A percentile compares a stretch with the other conserved stretches of the same genome.
These are phyloP conservation scores for Cryptosporidium felis DNA, from an alignment of 169 alveolate species.

Conservation along the genomic window DNA sequence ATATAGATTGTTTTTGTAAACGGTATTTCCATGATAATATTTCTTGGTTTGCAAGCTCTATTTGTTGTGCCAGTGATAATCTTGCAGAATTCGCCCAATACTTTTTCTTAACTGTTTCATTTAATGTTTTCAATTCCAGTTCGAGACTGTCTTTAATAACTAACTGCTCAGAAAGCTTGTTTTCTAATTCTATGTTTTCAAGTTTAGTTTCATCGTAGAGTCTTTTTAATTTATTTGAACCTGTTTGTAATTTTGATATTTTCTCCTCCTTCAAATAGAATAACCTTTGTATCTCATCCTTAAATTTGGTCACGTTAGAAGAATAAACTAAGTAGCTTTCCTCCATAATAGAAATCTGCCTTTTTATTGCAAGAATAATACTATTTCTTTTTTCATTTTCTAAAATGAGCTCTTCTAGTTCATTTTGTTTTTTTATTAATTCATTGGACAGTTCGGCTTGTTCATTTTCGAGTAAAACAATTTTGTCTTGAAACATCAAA, in stretches of 20 bases:
- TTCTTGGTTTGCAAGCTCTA: conserved; percentile 68
- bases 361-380: not conserved
- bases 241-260: conserved; percentile 19
- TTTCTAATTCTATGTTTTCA: not conserved
- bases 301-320: not conserved
- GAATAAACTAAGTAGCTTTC: not conserved
- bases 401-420: not conserved
- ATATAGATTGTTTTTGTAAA: conserved; percentile 10
- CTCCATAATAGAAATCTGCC: not conserved
- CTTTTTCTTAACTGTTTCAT: conserved; percentile 37
- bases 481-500: conserved; percentile 9
- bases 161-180: not conserved
- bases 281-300: not conserved
- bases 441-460: conserved; percentile 11
- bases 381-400: not conserved
- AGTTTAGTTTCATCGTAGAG: not conserved
- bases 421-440: not conserved
- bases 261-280: not conserved
- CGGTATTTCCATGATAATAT: conserved; percentile 56
- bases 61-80: conserved; percentile 54
- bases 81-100: conserved; percentile 70
- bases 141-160: not conserved
- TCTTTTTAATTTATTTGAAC: not conserved
- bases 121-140: conserved; percentile 5
- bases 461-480: conserved; percentile 14